These are phyloP conservation scores for Wickerhamomyces hampshirensis DNA, from an alignment of 805 yeast species.

Conservation along the genomic window DNA sequence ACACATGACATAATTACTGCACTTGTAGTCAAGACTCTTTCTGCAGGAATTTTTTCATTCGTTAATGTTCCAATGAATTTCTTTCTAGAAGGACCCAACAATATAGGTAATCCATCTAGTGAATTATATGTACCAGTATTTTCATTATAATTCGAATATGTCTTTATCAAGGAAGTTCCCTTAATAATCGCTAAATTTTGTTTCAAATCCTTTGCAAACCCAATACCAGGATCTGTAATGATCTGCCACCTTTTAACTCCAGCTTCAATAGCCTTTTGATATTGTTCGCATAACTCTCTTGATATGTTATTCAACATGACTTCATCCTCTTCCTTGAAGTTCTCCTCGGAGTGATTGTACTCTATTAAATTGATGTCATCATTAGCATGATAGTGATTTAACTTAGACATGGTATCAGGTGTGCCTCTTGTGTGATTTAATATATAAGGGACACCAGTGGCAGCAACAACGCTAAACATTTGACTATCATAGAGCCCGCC, in stretches of 20 bases:
- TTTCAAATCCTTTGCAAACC: constrained; percentile 79
- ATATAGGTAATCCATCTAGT: constrained; percentile 45
- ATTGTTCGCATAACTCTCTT: constrained; percentile 55
- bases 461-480: constrained; percentile 68
- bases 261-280: constrained; percentile 47
- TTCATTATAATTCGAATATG: constrained; percentile 38
- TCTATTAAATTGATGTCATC: constrained; percentile 35
- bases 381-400: constrained; percentile 48
- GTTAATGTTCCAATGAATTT: constrained; percentile 76
- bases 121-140: constrained; percentile 15
- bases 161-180: constrained; percentile 41
- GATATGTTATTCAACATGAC: constrained; percentile 52
- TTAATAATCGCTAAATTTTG: constrained; percentile 69
- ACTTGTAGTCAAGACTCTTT: constrained; percentile 73
- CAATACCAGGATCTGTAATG: constrained; percentile 90
- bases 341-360: constrained; percentile 22
- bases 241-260: constrained; percentile 90
- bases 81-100: constrained; percentile 88
- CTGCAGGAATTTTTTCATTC: constrained; percentile 46
- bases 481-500: constrained; percentile 67
- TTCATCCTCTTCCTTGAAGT: constrained; percentile 19
- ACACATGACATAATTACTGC: constrained; percentile 72
- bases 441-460: constrained; percentile 68
- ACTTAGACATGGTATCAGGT: constrained; percentile 62
- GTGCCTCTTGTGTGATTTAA: constrained; percentile 84